Percentiles rank a stretch among this genome's conserved stretches.
Conservation (phyloP, 148 eudicot species). For the Persicaria maculosa region DNA sequence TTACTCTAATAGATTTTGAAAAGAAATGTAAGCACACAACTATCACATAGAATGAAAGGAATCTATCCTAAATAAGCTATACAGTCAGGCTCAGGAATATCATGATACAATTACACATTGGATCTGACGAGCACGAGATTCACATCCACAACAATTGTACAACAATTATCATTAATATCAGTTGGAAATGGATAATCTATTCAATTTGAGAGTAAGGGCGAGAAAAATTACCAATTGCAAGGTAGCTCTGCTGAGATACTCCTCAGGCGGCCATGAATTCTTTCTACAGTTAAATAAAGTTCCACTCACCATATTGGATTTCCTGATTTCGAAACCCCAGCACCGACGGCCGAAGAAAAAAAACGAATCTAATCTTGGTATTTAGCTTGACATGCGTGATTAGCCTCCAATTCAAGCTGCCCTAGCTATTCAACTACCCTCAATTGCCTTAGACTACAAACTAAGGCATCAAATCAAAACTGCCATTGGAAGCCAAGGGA, state of each 20-base stretch:
- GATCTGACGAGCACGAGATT: not conserved
- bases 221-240: conserved; percentile 60
- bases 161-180: not conserved
- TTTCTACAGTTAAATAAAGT: conserved; percentile 70
- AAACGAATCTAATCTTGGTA: not conserved
- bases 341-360: not conserved
- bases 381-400: not conserved
- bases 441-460: conserved; percentile 2
- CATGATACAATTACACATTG: not conserved
- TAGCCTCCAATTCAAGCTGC: not conserved
- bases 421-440: not conserved
- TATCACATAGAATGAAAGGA: not conserved
- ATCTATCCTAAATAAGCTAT: not conserved
- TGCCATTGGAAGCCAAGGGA: conserved; percentile 14
- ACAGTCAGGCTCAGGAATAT: not conserved
- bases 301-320: conserved; percentile 55
- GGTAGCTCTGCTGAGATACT: conserved; percentile 59
- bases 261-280: conserved; percentile 93
- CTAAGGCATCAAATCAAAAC: conserved; percentile 10
- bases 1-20: no score
- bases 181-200: not conserved
- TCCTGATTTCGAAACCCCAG: conserved; percentile 2
- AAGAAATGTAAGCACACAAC: not conserved
- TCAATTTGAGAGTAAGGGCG: not conserved
- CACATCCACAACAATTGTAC: conserved; percentile 1